These are phyloP conservation scores for Globisporangium nodosum DNA, from an alignment of 352 stramenopile genomes.

Conservation along the genomic window DNA sequence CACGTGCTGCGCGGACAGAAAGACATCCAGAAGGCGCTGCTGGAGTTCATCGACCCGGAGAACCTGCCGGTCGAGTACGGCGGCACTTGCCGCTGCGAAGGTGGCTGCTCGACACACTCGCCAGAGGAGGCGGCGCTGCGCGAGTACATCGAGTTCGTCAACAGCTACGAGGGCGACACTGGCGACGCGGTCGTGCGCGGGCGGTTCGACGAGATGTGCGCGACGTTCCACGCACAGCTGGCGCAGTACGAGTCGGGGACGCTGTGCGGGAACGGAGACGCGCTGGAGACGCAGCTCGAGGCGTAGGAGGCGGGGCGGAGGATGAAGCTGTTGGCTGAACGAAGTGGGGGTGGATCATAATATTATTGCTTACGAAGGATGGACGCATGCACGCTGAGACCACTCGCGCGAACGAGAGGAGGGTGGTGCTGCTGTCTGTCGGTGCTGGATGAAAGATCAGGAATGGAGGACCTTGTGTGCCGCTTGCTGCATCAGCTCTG, in stretches of 20 bases:
- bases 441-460: too few relatives aligned
- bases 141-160: conserved; percentile 51
- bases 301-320: background rate
- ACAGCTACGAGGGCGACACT: conserved; percentile 29
- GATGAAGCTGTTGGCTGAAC: too few relatives aligned
- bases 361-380: background rate
- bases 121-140: conserved; percentile 63
- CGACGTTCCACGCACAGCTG: conserved; percentile 44
- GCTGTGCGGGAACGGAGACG: background rate
- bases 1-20: conserved; percentile 60
- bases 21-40: conserved; percentile 61
- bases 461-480: too few relatives aligned
- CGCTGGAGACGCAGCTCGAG: background rate
- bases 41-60: conserved; percentile 59
- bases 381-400: too few relatives aligned
- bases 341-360: too few relatives aligned
- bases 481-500: conserved; percentile 3
- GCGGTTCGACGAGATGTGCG: conserved; percentile 34
- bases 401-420: background rate
- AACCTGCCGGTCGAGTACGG: conserved; percentile 65
- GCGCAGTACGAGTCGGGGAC: conserved; percentile 4
- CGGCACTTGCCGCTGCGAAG: conserved; percentile 50
- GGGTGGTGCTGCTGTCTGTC: background rate
- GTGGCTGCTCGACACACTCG: conserved; percentile 53
- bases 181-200: conserved; percentile 22